Conservation (phyloP, 1,284 basidiomycete species). For the Marasmius tenuissimus region DNA sequence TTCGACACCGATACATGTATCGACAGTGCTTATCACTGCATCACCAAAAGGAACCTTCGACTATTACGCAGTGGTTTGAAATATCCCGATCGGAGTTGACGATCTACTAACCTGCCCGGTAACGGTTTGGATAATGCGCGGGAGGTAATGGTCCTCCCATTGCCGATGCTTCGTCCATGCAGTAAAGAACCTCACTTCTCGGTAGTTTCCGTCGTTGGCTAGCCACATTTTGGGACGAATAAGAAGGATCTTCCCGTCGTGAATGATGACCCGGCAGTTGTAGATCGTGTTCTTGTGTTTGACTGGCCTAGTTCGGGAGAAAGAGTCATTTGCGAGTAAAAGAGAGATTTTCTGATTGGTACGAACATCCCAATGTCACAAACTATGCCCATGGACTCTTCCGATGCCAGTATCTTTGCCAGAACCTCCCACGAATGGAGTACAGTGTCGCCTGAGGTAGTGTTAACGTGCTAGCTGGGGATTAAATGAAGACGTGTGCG, state of each 20-base stretch:
- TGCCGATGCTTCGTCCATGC: slow-evolving; percentile 91
- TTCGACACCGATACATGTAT: slow-evolving; percentile 96
- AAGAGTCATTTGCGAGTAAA: neutral
- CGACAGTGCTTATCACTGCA: slow-evolving; percentile 89
- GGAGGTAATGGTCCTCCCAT: slow-evolving; percentile 88
- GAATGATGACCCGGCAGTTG: slow-evolving; percentile 91
- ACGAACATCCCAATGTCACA: slow-evolving; percentile 94
- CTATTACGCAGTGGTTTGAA: slow-evolving; percentile 33
- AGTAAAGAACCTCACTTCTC: slow-evolving; percentile 94
- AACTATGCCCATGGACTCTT: slow-evolving; percentile 76
- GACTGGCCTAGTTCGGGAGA: slow-evolving; percentile 68
- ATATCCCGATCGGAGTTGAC: neutral
- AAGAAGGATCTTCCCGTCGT: slow-evolving; percentile 84
- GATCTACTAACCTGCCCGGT: slow-evolving; percentile 75
- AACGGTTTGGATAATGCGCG: slow-evolving; percentile 81
- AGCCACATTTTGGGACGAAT: slow-evolving; percentile 99
- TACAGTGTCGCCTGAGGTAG: slow-evolving; percentile 77
- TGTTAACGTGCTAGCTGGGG: neutral
- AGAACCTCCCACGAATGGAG: slow-evolving; percentile 97
- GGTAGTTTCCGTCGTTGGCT: slow-evolving; percentile 98
- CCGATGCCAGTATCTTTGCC: slow-evolving; percentile 80
- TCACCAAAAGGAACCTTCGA: slow-evolving; percentile 93
- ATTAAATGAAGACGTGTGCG: neutral
- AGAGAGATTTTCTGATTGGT: too few species aligned
- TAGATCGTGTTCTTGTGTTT: slow-evolving; percentile 97